phyloP scores from a whole-genome alignment of 345 rosid species.

The Arabidopsis arenosa region DNA sequence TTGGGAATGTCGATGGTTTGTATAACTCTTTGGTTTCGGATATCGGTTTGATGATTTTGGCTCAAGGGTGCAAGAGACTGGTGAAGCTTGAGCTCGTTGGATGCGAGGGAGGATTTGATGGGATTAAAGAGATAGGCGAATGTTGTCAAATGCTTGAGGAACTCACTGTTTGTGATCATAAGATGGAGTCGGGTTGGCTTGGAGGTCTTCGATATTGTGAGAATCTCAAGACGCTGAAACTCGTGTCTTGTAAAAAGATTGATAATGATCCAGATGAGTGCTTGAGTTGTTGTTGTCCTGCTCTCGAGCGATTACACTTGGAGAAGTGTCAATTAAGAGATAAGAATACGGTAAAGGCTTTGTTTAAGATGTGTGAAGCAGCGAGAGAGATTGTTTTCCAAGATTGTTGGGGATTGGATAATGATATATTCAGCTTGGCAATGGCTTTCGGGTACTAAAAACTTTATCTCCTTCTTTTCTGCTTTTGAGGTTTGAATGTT shows the following conservation, averaged over 20 bases:
- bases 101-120: slow-evolving; percentile 92
- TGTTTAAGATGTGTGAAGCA: slow-evolving; percentile 73
- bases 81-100: slow-evolving; percentile 91
- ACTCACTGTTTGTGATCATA: slow-evolving; percentile 74
- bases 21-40: slow-evolving; percentile 74
- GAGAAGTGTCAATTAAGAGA: slow-evolving; percentile 81
- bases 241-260: slow-evolving; percentile 71
- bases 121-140: slow-evolving; percentile 90
- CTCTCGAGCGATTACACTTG: slow-evolving; percentile 80
- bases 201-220: slow-evolving; percentile 78
- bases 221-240: slow-evolving; percentile 85
- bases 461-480: background rate
- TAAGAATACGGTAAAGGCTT: slow-evolving; percentile 58
- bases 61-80: slow-evolving; percentile 87
- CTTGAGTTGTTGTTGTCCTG: slow-evolving; percentile 60
- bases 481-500: background rate
- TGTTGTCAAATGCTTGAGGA: slow-evolving; percentile 98
- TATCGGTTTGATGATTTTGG: slow-evolving; percentile 87
- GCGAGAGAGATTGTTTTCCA: slow-evolving; percentile 76
- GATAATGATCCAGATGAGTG: slow-evolving; percentile 62
- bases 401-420: slow-evolving; percentile 93
- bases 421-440: slow-evolving; percentile 68
- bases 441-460: slow-evolving; percentile 66
- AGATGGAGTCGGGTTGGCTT: slow-evolving; percentile 96
- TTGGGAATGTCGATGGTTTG: slow-evolving; percentile 69